Evolutionary conservation across 257 asterid species (phyloP), one percentile per base, ranked within the genome.

Genomic region (Buddleja alternifolia): DNA sequence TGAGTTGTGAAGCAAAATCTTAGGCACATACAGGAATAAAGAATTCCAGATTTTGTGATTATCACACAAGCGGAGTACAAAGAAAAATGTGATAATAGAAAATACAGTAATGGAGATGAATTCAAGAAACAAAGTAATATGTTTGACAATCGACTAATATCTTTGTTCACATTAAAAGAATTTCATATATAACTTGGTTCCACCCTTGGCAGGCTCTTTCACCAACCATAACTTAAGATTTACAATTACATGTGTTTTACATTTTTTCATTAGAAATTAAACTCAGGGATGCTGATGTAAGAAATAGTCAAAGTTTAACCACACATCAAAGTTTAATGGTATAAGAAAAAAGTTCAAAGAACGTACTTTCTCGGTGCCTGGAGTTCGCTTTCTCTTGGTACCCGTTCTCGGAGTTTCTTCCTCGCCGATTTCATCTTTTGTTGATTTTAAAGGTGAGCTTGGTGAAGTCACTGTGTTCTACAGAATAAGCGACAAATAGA

Each of bases 311-410:
- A 63, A 20, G 47, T 21, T 69, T 46, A 73, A 59, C 37, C 21
- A 70, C 58, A 52, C 32, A 20, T 23, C 59, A 71, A 74, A 58
- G 39, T 29, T 6, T n/a, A 62, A 34, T 42, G 4, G 14, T 21
- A 52, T 60, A 58, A 32, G 20, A 55, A 65, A 20, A 20, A 51
- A 34, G 10, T n/a, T 41, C 23, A 29, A 46, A 63, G 48, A 44
- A 46, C 79, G 16, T 78, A 89, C 97, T 67, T 86, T 83, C 45
- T 78, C 88, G 63, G 78, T 73, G 72, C 84, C 90, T 14, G 83
- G 77, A 61, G 88, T 61, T 47, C 75, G 84, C 75, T 91, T 86
- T 79, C 95, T 83, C 93, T 87, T 94, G 76, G 80, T 25, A 74
- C 73, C 78, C 64, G 14, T 71, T 77, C 54, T 78, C 23, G 81